Conservation (phyloP, 805 yeast genomes). For the Teunomyces stri region DNA sequence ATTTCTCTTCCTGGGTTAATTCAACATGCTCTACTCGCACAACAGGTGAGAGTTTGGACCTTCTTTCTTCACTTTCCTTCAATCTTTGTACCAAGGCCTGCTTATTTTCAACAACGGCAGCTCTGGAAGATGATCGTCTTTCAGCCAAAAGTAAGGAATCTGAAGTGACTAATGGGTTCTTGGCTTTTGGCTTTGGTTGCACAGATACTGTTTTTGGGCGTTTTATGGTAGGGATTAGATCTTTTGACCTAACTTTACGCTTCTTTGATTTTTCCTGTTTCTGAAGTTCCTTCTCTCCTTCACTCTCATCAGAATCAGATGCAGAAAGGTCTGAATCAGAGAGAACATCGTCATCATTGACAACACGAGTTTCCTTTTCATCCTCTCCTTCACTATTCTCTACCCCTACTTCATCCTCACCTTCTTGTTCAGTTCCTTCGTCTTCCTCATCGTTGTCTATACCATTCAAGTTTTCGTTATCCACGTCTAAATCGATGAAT, state of each 20-base stretch:
- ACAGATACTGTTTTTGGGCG: slow-evolving; percentile 20
- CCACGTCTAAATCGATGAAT: slow-evolving; percentile 19
- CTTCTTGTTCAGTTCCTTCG: slow-evolving; percentile 31
- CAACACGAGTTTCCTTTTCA: slow-evolving; percentile 14
- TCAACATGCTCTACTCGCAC: slow-evolving; percentile 42
- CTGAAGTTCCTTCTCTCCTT: slow-evolving; percentile 64
- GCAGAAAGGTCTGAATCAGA: slow-evolving; percentile 53
- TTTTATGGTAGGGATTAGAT: slow-evolving; percentile 32
- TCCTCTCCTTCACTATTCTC: slow-evolving; percentile 15
- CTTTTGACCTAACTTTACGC: slow-evolving; percentile 21
- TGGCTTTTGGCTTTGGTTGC: slow-evolving; percentile 26
- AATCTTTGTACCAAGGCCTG: slow-evolving; percentile 72
- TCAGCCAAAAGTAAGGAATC: slow-evolving; percentile 50
- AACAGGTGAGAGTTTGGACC: slow-evolving; percentile 46
- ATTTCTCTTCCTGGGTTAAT: slow-evolving; percentile 68
- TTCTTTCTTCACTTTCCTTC: slow-evolving; percentile 62
- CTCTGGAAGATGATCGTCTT: slow-evolving; percentile 74
- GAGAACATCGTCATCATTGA: slow-evolving; percentile 45
- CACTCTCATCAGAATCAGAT: slow-evolving; percentile 60
- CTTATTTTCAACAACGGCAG: slow-evolving; percentile 74
- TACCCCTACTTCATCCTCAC: slow-evolving; percentile 18
- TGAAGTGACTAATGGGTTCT: slow-evolving; percentile 32
- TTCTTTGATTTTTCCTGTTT: slow-evolving; percentile 39
- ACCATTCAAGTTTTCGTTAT: slow-evolving; percentile 12
- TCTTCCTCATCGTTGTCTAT: slow-evolving; percentile 49